These are phyloP conservation scores for Athelia sp. DNA, from an alignment of 1,284 basidiomycete genomes.

Conservation along the genomic window DNA sequence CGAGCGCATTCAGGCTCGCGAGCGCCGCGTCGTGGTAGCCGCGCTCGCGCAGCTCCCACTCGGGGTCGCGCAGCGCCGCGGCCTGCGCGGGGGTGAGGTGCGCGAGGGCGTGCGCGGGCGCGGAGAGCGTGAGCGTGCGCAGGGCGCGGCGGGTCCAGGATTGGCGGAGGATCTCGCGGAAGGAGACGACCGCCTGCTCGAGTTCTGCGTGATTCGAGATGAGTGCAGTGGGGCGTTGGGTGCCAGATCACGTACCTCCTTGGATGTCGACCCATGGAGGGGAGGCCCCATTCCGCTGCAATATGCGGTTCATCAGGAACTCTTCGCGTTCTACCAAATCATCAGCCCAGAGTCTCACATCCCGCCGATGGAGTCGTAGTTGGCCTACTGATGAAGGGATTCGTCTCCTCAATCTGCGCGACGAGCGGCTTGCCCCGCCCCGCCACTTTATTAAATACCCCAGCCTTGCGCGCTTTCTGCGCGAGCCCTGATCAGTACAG, in stretches of 20 bases:
- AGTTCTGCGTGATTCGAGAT: conserved; percentile 22
- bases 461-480: conserved; percentile 63
- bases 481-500: conserved; percentile 3
- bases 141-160: conserved; percentile 68
- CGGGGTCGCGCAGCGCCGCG: conserved; percentile 53
- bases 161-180: conserved; percentile 58
- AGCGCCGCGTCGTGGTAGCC: conserved; percentile 70
- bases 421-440: conserved; percentile 72
- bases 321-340: conserved; percentile 78
- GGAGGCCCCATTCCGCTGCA: conserved; percentile 78
- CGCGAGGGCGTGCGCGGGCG: conserved; percentile 35
- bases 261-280: conserved; percentile 94
- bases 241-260: conserved; percentile 38
- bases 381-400: conserved; percentile 62
- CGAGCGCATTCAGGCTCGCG: conserved; percentile 66
- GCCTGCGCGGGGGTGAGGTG: conserved; percentile 41
- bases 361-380: not conserved
- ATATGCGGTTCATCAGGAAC: conserved; percentile 85
- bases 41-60: conserved; percentile 71
- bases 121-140: conserved; percentile 49
- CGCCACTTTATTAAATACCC: conserved; percentile 69
- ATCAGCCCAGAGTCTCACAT: conserved; percentile 38
- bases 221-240: not conserved
- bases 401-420: conserved; percentile 59
- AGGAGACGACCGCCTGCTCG: conserved; percentile 46